Percentiles rank a stretch among this genome's conserved stretches.
These are phyloP conservation scores for Mariannaea sp. DNA, from an alignment of 2,329 filamentous ascomycete genomes.

Conservation along the genomic window DNA sequence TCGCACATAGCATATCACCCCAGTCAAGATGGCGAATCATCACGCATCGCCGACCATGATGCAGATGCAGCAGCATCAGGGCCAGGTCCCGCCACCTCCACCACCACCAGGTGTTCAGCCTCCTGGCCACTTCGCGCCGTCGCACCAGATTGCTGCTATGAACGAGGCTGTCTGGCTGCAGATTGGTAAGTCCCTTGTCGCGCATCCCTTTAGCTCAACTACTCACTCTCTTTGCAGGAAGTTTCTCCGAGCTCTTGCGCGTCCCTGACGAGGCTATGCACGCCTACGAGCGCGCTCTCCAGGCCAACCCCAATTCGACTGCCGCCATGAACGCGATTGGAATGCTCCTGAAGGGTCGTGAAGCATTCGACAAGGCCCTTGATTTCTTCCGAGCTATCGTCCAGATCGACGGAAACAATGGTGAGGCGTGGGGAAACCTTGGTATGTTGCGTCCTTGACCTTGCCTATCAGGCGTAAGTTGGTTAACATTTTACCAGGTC, in stretches of 20 bases:
- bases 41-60: conserved; percentile 83
- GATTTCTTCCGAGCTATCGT: conserved; percentile 91
- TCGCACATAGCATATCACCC: conserved; percentile 7
- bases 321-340: conserved; percentile 94
- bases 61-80: conserved; percentile 66
- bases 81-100: conserved; percentile 61
- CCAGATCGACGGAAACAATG: conserved; percentile 86
- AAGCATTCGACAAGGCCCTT: conserved; percentile 91
- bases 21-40: conserved; percentile 69
- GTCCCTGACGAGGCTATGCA: conserved; percentile 87
- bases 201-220: conserved; percentile 21
- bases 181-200: conserved; percentile 68
- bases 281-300: conserved; percentile 88
- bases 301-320: conserved; percentile 86
- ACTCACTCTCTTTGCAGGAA: conserved; percentile 59
- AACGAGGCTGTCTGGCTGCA: conserved; percentile 93
- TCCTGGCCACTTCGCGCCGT: conserved; percentile 63
- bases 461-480: conserved; percentile 19
- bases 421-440: conserved; percentile 94
- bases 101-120: conserved; percentile 54
- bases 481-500: conserved; percentile 61
- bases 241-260: conserved; percentile 83
- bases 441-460: conserved; percentile 57
- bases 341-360: conserved; percentile 85
- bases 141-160: conserved; percentile 75